Conservation (phyloP, 257 asterid genomes). For the Petunia secreta region DNA sequence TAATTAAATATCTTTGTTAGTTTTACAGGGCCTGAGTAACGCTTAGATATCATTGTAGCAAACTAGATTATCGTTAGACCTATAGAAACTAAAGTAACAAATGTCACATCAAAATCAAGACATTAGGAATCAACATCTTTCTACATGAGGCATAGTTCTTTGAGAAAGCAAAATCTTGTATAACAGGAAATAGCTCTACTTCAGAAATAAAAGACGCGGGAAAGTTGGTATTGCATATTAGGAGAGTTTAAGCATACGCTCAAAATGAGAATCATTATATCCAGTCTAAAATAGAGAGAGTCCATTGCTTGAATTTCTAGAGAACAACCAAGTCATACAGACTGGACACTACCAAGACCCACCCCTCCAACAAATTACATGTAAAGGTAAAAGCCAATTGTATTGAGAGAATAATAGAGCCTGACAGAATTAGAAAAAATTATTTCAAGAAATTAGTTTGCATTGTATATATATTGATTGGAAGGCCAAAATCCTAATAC, state of each 20-base stretch:
- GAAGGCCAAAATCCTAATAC: constrained; percentile 12
- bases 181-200: not conserved
- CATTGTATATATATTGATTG: not conserved
- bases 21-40: no score
- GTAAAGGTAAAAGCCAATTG: not conserved
- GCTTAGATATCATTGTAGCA: not conserved
- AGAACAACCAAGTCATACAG: not conserved
- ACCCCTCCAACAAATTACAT: not conserved
- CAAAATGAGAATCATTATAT: not conserved
- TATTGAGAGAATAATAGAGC: not conserved
- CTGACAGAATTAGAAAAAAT: not conserved
- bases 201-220: not conserved
- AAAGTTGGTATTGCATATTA: not conserved
- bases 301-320: not conserved
- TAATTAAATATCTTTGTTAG: no score
- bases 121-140: not conserved
- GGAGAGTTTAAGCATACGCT: not conserved
- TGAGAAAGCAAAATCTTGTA: not conserved
- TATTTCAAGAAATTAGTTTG: not conserved
- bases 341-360: not conserved
- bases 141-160: not conserved
- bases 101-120: constrained; percentile 14
- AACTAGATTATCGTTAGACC: not conserved
- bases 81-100: not conserved
- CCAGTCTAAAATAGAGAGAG: not conserved